These are phyloP conservation scores for Aspergillus sclerotiicarbonarius DNA, from an alignment of 495 filamentous ascomycete species.

Conservation along the genomic window DNA sequence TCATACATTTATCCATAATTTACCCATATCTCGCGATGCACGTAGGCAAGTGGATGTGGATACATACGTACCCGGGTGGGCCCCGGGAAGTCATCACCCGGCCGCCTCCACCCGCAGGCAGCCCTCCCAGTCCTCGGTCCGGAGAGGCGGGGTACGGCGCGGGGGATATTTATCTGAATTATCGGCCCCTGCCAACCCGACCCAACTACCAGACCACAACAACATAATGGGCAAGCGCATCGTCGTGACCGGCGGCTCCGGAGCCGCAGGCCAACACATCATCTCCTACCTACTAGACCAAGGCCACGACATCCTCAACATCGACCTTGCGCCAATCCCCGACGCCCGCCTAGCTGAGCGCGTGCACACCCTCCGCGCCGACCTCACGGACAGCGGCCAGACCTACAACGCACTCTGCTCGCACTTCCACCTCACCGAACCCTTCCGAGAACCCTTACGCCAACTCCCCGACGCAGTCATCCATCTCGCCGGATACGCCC, in stretches of 20 bases:
- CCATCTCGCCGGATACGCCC: conserved; percentile 59
- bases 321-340: conserved; percentile 49
- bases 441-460: conserved; percentile 40
- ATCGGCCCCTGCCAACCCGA: no score
- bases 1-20: not conserved
- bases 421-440: conserved; percentile 52
- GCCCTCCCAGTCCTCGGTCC: not conserved
- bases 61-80: not conserved
- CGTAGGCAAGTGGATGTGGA: not conserved
- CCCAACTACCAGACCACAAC: no score
- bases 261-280: conserved; percentile 58
- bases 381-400: conserved; percentile 58
- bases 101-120: not conserved
- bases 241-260: conserved; percentile 57
- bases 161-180: not conserved
- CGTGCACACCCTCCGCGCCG: conserved; percentile 57
- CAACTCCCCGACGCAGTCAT: conserved; percentile 57
- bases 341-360: conserved; percentile 33
- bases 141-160: no score
- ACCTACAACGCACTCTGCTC: conserved; percentile 57
- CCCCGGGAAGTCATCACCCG: not conserved
- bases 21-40: not conserved
- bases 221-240: conserved; percentile 32
- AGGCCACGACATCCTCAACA: conserved; percentile 56
- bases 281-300: conserved; percentile 52